Evolutionary conservation across 306 rosid species (phyloP).

Genomic region (Gastrolobium villosum): DNA sequence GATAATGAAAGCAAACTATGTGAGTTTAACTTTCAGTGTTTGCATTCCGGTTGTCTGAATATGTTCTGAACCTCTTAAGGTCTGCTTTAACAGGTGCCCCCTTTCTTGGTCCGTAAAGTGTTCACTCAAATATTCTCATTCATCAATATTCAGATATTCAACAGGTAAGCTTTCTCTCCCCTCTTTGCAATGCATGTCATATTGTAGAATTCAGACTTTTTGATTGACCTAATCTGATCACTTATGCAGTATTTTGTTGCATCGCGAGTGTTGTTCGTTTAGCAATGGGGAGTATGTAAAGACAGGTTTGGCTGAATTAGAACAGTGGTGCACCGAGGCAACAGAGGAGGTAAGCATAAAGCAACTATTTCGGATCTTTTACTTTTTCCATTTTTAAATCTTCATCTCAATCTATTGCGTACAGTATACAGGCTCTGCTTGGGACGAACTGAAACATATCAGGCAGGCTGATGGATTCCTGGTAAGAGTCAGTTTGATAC

Average conservation of each 20-base stretch:
- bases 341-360: slow-evolving; percentile 82
- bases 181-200: slow-evolving; percentile 17
- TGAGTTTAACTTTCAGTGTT: slow-evolving; percentile 60
- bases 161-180: slow-evolving; percentile 69
- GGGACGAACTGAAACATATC: slow-evolving; percentile 99
- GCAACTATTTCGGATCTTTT: slow-evolving; percentile 31
- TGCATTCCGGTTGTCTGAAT: slow-evolving; percentile 26
- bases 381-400: slow-evolving; percentile 28
- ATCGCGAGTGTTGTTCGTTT: slow-evolving; percentile 99
- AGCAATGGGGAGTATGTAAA: slow-evolving; percentile 98
- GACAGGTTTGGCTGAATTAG: slow-evolving; percentile 96
- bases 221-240: slow-evolving; percentile 39
- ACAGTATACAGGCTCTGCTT: slow-evolving; percentile 95
- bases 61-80: slow-evolving; percentile 32
- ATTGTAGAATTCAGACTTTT: slow-evolving; percentile 18
- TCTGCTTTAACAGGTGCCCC: slow-evolving; percentile 77
- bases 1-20: slow-evolving; percentile 95
- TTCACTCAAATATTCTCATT: slow-evolving; percentile 98
- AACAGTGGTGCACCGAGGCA: slow-evolving; percentile 89
- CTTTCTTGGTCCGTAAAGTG: slow-evolving; percentile 94
- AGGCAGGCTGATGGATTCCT: slow-evolving; percentile 99
- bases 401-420: slow-evolving; percentile 47
- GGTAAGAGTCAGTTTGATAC: slow-evolving; percentile 56
- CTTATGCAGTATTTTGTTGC: slow-evolving; percentile 89
- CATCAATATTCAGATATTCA: slow-evolving; percentile 95